phyloP scores from a whole-genome alignment of 176 grass and related monocot species.

The Olyra latifolia region DNA sequence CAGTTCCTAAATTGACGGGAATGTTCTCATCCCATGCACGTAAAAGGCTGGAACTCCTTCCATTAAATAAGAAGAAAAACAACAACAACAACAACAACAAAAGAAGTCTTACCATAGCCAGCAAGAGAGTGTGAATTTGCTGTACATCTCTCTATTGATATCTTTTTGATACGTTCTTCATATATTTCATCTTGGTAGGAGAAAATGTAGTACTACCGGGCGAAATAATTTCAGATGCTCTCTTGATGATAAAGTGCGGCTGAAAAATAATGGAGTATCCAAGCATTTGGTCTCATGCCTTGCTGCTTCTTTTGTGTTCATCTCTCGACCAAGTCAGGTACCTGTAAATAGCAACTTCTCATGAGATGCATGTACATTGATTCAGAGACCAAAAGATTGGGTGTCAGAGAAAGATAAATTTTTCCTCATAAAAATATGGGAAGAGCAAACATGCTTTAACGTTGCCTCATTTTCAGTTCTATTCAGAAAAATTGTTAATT shows the following conservation, averaged over 20 bases:
- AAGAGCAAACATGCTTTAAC: not conserved
- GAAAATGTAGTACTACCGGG: not conserved
- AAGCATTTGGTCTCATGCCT: constrained; percentile 56
- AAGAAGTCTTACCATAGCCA: not conserved
- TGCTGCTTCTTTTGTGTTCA: constrained; percentile 55
- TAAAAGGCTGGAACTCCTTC: too few species aligned
- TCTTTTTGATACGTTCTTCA: not conserved
- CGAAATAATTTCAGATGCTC: constrained; percentile 30
- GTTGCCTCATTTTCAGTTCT: not conserved
- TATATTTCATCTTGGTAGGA: constrained; percentile 12
- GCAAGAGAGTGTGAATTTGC: not conserved
- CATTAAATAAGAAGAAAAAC: too few species aligned
- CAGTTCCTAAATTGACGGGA: not conserved
- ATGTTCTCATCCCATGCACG: too few species aligned
- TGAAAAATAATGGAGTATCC: constrained; percentile 8
- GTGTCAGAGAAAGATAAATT: not conserved
- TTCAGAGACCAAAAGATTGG: not conserved
- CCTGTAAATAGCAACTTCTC: not conserved
- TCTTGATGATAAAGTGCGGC: not conserved
- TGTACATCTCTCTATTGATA: not conserved
- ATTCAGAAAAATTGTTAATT: not conserved
- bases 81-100: too few species aligned
- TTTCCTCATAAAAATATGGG: not conserved
- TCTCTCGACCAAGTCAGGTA: constrained; percentile 68
- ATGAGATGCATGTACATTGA: not conserved